Evolutionary conservation across 345 rosid species (phyloP), one percentile per base, ranked within the genome.

Genomic region (Eutrema heterophyllum): DNA sequence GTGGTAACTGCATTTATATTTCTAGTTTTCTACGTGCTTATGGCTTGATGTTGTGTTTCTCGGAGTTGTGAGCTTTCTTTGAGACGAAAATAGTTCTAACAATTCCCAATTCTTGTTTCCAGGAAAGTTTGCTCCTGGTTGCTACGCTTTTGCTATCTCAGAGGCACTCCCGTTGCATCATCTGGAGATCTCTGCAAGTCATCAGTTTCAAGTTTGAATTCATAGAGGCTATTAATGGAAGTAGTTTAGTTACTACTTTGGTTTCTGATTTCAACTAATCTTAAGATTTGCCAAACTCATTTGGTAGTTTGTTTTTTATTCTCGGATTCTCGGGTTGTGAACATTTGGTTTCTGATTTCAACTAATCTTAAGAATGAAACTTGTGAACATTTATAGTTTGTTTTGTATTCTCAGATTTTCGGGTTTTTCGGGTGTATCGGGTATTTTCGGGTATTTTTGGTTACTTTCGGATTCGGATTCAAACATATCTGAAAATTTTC

Each of bases 41-140:
- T 41, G 36, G 38, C 32, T 53, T 73, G 70, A 18, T 35, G 30
- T 45, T 64, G 46, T 64, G n/a, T 7, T 73, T 55, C 50, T 56
- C 18, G 21, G 12, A 71, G 9, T n/a, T 35, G 39, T 13, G 57
- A 70, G 54, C 54, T 26, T 16, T 44, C 14, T 5, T 43, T 44
- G 48, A 64, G 48, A 15, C 56, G 27, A 67, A 36, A 7, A 46
- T 48, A 4, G 5, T 35, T 27, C 7, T 48, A 26, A 75, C 69
- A 24, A 32, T 40, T 73, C 12, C 36, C 9, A 30, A 16, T 27
- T 56, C 6, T 21, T 74, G 48, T 35, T 68, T 9, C 21, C 86
- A 91, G 95, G 89, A 73, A 91, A 81, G 80, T 89, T 87, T 77
- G 93, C 79, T 62, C 95, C 95, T 70, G 95, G 95, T 61, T 88